Percentiles rank a stretch among this genome's conserved stretches.
These are phyloP conservation scores for Curvularia eragrostidis DNA, from an alignment of 2,329 filamentous ascomycete species.

Conservation along the genomic window DNA sequence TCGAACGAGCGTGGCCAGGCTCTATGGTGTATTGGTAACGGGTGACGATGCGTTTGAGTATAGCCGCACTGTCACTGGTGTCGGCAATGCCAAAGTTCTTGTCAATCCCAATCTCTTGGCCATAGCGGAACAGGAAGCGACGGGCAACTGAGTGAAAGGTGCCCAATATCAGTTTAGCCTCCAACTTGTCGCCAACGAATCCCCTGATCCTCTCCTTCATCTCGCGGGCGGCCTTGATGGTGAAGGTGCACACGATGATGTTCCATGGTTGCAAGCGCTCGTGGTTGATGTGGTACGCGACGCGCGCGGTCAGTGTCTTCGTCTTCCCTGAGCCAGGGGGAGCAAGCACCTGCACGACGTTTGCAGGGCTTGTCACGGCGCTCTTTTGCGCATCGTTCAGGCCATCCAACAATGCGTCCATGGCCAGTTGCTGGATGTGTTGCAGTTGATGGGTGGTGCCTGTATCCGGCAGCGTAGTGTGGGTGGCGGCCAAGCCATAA, in stretches of 20 bases:
- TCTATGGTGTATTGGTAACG: slow-evolving; percentile 73
- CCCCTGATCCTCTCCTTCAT: slow-evolving; percentile 89
- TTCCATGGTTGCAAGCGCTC: slow-evolving; percentile 78
- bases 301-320: slow-evolving; percentile 89
- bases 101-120: slow-evolving; percentile 79
- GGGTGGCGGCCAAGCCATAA: not conserved
- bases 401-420: slow-evolving; percentile 64
- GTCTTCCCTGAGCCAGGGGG: slow-evolving; percentile 83
- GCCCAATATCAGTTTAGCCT: slow-evolving; percentile 80
- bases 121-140: slow-evolving; percentile 83
- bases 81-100: slow-evolving; percentile 92
- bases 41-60: slow-evolving; percentile 84
- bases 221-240: slow-evolving; percentile 90
- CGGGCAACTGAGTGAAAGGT: slow-evolving; percentile 95
- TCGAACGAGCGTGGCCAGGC: slow-evolving; percentile 70
- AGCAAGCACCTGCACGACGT: slow-evolving; percentile 67
- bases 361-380: slow-evolving; percentile 68
- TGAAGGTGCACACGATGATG: slow-evolving; percentile 95
- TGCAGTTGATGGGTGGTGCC: slow-evolving; percentile 12
- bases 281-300: slow-evolving; percentile 83
- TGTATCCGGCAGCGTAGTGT: not conserved
- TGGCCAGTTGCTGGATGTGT: slow-evolving; percentile 33
- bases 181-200: slow-evolving; percentile 77
- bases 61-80: slow-evolving; percentile 76
- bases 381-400: slow-evolving; percentile 69